Conservation (phyloP, 129 eudicot genomes). For the Centaurea solstitialis region DNA sequence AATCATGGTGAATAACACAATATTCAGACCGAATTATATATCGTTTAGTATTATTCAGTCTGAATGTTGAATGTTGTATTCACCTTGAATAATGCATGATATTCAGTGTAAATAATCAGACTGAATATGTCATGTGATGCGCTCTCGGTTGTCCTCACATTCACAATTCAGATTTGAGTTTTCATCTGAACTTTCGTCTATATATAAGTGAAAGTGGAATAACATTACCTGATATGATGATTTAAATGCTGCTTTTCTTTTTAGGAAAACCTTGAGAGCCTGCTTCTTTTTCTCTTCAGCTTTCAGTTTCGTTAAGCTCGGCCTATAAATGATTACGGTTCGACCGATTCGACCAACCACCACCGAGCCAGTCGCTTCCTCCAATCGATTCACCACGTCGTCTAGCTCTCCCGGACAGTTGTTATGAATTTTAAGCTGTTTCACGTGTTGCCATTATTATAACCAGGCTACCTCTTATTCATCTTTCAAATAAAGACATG, state of each 20-base stretch:
- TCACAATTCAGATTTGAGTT: too few species aligned
- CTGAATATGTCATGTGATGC: too few species aligned
- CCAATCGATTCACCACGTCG: constrained; percentile 67
- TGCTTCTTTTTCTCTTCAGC: constrained; percentile 77
- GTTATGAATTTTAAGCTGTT: constrained; percentile 72
- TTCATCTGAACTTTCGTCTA: too few species aligned
- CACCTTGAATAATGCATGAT: too few species aligned
- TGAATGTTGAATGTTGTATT: too few species aligned
- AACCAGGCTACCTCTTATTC: neutral
- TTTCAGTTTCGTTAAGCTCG: constrained; percentile 64
- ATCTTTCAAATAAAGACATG: too few species aligned
- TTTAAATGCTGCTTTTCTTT: constrained; percentile 36
- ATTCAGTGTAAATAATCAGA: too few species aligned
- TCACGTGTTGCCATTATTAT: neutral
- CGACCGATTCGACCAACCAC: constrained; percentile 78
- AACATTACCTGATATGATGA: constrained; percentile 45
- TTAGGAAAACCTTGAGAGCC: constrained; percentile 39
- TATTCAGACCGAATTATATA: too few species aligned
- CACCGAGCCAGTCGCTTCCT: constrained; percentile 69
- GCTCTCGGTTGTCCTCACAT: too few species aligned
- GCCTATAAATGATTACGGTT: constrained; percentile 75
- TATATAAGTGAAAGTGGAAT: neutral
- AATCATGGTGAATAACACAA: too few species aligned
- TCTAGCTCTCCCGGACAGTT: constrained; percentile 77
- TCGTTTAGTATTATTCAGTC: too few species aligned